Evolutionary conservation across 2,329 filamentous ascomycete species (phyloP).

Genomic region (Beauveria sp.): DNA sequence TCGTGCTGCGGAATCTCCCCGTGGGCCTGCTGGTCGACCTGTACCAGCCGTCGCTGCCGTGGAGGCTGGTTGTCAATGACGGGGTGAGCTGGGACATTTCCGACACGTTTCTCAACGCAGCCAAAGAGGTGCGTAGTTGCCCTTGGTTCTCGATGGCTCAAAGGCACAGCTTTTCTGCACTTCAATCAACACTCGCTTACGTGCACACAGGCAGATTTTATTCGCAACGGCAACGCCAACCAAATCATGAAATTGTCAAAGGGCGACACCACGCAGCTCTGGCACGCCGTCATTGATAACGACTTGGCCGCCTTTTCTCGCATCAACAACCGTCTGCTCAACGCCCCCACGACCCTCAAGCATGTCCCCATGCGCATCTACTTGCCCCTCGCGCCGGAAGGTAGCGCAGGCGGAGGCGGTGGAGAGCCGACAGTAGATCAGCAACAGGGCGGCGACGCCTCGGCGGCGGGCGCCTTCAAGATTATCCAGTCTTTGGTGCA

Average conservation of each 20-base stretch:
- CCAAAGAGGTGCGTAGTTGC: slow-evolving; percentile 45
- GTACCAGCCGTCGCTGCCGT: slow-evolving; percentile 47
- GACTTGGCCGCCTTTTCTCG: slow-evolving; percentile 65
- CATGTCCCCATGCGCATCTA: slow-evolving; percentile 87
- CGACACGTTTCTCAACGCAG: slow-evolving; percentile 57
- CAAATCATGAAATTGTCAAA: slow-evolving; percentile 85
- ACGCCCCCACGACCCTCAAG: slow-evolving; percentile 64
- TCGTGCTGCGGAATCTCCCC: slow-evolving; percentile 46
- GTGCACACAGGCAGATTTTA: slow-evolving; percentile 62
- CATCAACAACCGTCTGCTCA: slow-evolving; percentile 70
- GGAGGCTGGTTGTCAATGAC: slow-evolving; percentile 46
- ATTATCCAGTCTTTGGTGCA: slow-evolving; percentile 71
- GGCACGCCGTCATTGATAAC: slow-evolving; percentile 72
- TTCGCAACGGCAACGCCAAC: slow-evolving; percentile 81
- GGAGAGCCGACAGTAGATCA: neutral
- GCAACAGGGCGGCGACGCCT: slow-evolving; percentile 15
- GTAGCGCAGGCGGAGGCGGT: slow-evolving; percentile 27
- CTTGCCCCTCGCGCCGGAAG: slow-evolving; percentile 58
- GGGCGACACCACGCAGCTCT: slow-evolving; percentile 73
- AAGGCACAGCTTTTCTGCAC: too few species aligned
- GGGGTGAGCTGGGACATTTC: slow-evolving; percentile 51
- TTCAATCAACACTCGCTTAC: neutral
- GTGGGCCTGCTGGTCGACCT: slow-evolving; percentile 49
- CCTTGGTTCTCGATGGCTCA: neutral
- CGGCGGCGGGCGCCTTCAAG: slow-evolving; percentile 48